phyloP scores from a whole-genome alignment of 768 basidiomycete genomes.

The Naganishia vaughanmartiniae region DNA sequence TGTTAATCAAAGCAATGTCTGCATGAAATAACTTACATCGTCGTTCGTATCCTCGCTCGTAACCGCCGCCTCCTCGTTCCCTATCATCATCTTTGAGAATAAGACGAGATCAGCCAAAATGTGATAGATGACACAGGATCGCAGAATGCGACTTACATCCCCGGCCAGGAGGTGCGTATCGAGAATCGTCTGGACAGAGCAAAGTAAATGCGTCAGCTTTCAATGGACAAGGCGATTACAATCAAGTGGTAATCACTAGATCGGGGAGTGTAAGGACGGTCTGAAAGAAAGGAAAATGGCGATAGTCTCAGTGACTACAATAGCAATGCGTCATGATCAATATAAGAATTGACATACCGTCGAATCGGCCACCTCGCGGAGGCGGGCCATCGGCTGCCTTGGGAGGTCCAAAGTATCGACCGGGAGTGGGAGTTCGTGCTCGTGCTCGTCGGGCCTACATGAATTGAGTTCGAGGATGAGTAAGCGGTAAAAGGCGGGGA shows the following conservation, averaged over 20 bases:
- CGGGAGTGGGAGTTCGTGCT: conserved; percentile 68
- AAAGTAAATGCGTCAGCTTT: not conserved
- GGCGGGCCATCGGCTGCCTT: conserved; percentile 62
- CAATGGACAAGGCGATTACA: not conserved
- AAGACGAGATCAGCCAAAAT: not conserved
- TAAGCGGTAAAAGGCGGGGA: not conserved
- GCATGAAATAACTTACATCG: conserved; percentile 23
- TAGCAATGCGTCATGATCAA: conserved; percentile 53
- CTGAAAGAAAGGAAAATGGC: conserved; percentile 45
- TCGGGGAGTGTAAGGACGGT: conserved; percentile 83
- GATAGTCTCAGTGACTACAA: conserved; percentile 19
- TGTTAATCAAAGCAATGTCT: conserved; percentile 45
- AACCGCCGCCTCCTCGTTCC: conserved; percentile 21
- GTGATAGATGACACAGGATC: not conserved
- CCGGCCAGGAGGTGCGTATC: conserved; percentile 66
- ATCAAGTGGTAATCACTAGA: conserved; percentile 55
- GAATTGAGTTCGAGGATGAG: not conserved
- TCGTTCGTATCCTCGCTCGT: conserved; percentile 43
- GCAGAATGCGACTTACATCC: conserved; percentile 45
- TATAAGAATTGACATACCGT: conserved; percentile 2
- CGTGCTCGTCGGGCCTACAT: conserved; percentile 50
- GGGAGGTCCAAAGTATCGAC: conserved; percentile 88
- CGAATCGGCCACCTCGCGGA: conserved; percentile 32
- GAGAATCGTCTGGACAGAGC: conserved; percentile 61
- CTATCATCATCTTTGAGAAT: not conserved